A percentile compares a stretch with the other conserved stretches of the same genome.
Evolutionary conservation across 2,329 filamentous ascomycete genomes (phyloP).

Genomic region (Exserohilum turcica): DNA sequence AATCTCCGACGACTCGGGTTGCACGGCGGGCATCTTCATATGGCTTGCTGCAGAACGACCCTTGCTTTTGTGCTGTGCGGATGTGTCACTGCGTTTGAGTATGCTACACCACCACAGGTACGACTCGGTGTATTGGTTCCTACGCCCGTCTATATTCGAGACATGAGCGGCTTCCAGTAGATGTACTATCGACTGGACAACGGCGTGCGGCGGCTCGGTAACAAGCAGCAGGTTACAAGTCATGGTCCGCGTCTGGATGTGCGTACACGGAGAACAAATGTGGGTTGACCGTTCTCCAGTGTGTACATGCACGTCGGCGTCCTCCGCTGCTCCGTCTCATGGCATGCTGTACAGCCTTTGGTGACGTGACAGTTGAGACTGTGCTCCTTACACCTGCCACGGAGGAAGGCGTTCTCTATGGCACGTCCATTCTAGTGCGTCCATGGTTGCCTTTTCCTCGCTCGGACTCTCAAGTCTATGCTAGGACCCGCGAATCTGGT

Average conservation of each 20-base stretch:
- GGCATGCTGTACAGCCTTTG: conserved; percentile 1
- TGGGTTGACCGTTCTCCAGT: conserved; percentile 15
- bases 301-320: conserved; percentile 10
- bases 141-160: not conserved
- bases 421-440: not conserved
- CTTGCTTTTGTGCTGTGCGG: conserved; percentile 2
- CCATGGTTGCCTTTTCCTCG: not conserved
- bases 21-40: conserved; percentile 7
- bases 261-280: conserved; percentile 5
- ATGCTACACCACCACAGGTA: conserved; percentile 16
- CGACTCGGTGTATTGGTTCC: not conserved
- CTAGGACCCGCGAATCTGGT: conserved; percentile 1
- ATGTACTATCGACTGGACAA: conserved; percentile 13
- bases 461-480: not conserved
- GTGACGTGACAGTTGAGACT: conserved; percentile 6
- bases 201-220: conserved; percentile 1
- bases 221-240: conserved; percentile 5
- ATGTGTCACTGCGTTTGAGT: conserved; percentile 18
- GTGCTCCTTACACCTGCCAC: conserved; percentile 1
- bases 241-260: conserved; percentile 2
- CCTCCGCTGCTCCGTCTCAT: conserved; percentile 2
- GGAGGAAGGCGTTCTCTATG: not conserved
- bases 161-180: conserved; percentile 16
- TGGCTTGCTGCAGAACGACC: conserved; percentile 12
- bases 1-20: conserved; percentile 7